Percentiles rank a stretch among this genome's conserved stretches.
phyloP scores from a whole-genome alignment of 192 early-diverging fungal species.

The Rhizophagus clarus region DNA sequence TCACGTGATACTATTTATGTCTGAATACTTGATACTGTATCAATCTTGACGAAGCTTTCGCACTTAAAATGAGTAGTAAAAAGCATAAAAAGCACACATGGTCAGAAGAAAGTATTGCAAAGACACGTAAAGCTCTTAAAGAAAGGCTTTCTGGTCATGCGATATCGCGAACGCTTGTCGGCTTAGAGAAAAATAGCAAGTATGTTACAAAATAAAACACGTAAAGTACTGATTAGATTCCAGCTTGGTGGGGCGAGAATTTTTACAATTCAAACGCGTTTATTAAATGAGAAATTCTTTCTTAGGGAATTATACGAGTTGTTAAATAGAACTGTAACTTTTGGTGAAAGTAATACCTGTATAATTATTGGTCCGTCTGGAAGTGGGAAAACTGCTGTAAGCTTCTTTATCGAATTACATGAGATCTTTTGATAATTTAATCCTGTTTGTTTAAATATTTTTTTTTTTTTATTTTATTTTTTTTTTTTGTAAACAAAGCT shows the following conservation, averaged over 20 bases:
- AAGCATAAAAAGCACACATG: constrained; percentile 14
- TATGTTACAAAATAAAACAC: neutral
- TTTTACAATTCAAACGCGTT: too few relatives aligned
- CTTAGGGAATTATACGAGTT: constrained; percentile 57
- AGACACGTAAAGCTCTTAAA: constrained; percentile 34
- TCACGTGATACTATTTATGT: too few relatives aligned
- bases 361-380: constrained; percentile 82
- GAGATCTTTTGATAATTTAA: constrained; percentile 1
- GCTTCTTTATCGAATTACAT: neutral
- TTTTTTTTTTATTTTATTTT: neutral
- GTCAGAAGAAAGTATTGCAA: neutral
- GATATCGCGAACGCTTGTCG: constrained; percentile 40
- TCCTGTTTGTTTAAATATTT: neutral
- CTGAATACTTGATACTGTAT: too few relatives aligned
- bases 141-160: constrained; percentile 41
- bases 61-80: too few relatives aligned
- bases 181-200: constrained; percentile 1
- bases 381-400: constrained; percentile 70
- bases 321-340: constrained; percentile 59
- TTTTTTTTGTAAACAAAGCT: constrained; percentile 25
- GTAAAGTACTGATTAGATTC: constrained; percentile 23
- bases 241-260: too few relatives aligned
- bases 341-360: constrained; percentile 86
- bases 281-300: neutral
- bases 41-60: too few relatives aligned